Evolutionary conservation across 345 rosid genomes (phyloP).

Genomic region (Camelina sativa): DNA sequence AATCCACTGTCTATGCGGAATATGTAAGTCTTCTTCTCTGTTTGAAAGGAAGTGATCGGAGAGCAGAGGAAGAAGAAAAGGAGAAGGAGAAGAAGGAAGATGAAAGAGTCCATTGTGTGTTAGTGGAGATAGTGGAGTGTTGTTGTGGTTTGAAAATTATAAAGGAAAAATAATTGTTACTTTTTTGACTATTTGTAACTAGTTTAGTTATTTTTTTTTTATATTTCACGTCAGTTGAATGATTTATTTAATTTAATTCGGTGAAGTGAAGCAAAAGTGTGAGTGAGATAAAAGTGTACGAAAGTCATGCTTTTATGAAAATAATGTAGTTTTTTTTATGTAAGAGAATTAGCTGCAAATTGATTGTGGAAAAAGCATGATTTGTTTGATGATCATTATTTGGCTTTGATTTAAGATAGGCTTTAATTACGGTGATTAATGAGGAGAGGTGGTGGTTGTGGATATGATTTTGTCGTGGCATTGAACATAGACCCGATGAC

Average conservation of each 20-base stretch:
- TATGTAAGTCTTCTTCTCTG: constrained; percentile 60
- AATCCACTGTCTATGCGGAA: constrained; percentile 58
- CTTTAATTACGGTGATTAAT: constrained; percentile 20
- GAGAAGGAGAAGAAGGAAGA: constrained; percentile 31
- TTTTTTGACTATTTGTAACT: not conserved
- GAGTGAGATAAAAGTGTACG: not conserved
- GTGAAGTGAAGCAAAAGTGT: constrained; percentile 8
- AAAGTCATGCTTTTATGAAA: not conserved
- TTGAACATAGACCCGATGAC: constrained; percentile 7
- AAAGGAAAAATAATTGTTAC: not conserved
- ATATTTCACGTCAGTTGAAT: constrained; percentile 4
- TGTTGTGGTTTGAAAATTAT: constrained; percentile 9
- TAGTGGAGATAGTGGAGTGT: constrained; percentile 26
- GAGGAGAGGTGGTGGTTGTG: not conserved
- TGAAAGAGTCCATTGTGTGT: constrained; percentile 44
- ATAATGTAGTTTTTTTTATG: not conserved
- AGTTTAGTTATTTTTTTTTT: not conserved
- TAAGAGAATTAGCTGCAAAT: not conserved
- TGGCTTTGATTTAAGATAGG: not conserved
- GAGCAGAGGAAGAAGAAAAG: constrained; percentile 27
- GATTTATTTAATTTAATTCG: not conserved
- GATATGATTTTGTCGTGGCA: constrained; percentile 26
- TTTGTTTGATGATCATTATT: not conserved
- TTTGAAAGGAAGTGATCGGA: not conserved
- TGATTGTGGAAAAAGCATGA: not conserved